These are phyloP conservation scores for Lachancea sp. DNA, from an alignment of 805 yeast species.

Conservation along the genomic window DNA sequence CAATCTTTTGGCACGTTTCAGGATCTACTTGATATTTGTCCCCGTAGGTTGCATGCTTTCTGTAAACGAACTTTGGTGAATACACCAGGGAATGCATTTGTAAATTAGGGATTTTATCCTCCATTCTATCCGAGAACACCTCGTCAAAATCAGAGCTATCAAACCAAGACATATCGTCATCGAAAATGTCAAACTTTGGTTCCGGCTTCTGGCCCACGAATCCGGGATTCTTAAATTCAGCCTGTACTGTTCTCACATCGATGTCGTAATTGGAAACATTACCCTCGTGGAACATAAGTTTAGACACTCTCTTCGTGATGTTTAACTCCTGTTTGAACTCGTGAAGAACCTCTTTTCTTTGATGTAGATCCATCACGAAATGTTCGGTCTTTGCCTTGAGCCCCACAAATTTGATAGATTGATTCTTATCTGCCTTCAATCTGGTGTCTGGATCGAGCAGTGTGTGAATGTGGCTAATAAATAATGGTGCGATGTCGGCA, in stretches of 20 bases:
- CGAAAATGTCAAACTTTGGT: constrained; percentile 37
- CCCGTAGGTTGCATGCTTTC: constrained; percentile 53
- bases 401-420: constrained; percentile 53
- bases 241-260: constrained; percentile 55
- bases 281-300: constrained; percentile 61
- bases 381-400: constrained; percentile 52
- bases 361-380: constrained; percentile 63
- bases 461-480: constrained; percentile 64
- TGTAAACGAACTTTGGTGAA: constrained; percentile 65
- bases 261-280: constrained; percentile 49
- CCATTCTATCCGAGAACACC: constrained; percentile 39
- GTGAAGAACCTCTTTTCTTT: constrained; percentile 43
- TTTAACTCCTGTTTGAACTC: constrained; percentile 43
- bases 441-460: constrained; percentile 31
- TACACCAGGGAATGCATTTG: constrained; percentile 54
- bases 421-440: constrained; percentile 12
- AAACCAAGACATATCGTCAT: constrained; percentile 53
- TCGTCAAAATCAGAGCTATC: constrained; percentile 59
- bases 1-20: constrained; percentile 30
- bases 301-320: constrained; percentile 41
- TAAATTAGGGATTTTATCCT: constrained; percentile 37
- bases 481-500: constrained; percentile 66
- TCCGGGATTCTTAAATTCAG: constrained; percentile 34
- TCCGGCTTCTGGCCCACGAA: constrained; percentile 12
- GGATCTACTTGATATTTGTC: constrained; percentile 36